phyloP scores from a whole-genome alignment of 148 eudicot species.

The Tetragonia tetragonoides region DNA sequence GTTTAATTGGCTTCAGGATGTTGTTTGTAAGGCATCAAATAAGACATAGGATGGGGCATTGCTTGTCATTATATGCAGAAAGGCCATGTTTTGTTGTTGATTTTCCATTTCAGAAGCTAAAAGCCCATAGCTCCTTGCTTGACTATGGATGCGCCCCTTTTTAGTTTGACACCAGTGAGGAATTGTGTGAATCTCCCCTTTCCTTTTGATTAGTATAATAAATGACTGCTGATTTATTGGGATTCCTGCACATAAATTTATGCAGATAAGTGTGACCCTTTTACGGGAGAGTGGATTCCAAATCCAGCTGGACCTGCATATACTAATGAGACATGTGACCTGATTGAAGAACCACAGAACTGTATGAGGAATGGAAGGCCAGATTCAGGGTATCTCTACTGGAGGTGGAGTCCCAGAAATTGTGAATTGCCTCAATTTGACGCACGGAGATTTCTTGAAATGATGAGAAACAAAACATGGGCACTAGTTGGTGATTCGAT shows the following conservation, averaged over 20 bases:
- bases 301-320: constrained; percentile 55
- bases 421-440: constrained; percentile 66
- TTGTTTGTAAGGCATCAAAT: background rate
- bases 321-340: constrained; percentile 65
- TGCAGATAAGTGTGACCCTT: constrained; percentile 66
- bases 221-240: background rate
- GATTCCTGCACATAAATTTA: background rate
- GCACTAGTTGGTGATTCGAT: constrained; percentile 66
- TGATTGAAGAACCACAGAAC: constrained; percentile 68
- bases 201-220: background rate
- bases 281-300: constrained; percentile 74
- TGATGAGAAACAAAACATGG: constrained; percentile 78
- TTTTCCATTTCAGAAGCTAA: background rate
- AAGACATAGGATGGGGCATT: background rate
- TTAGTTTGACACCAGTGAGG: background rate
- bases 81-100: background rate
- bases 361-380: constrained; percentile 84
- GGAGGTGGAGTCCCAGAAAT: constrained; percentile 74
- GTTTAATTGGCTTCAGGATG: background rate
- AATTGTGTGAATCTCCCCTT: background rate
- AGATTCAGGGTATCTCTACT: constrained; percentile 67
- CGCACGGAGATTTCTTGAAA: constrained; percentile 53
- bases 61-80: background rate
- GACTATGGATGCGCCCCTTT: background rate
- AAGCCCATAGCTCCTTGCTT: background rate